Evolutionary conservation across 2,329 filamentous ascomycete species (phyloP).

Genomic region (Exophiala sp.): DNA sequence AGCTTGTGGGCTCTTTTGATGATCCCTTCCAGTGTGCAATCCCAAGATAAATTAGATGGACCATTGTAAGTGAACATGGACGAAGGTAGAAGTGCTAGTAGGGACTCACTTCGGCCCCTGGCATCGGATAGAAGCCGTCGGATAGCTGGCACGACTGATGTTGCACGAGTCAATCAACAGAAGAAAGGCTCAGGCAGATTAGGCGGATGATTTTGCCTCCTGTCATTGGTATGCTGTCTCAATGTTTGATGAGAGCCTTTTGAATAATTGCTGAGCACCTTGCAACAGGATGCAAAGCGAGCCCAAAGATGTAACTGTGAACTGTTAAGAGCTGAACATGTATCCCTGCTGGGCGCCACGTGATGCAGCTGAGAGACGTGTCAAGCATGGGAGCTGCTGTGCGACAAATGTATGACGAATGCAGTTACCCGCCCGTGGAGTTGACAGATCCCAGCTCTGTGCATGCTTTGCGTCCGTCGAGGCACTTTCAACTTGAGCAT

Average conservation of each 20-base stretch:
- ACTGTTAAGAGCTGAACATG: no score
- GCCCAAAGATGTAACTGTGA: no score
- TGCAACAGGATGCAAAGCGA: no score
- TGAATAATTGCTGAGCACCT: no score
- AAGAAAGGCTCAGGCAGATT: not conserved
- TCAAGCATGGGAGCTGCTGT: not conserved
- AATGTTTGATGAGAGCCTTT: no score
- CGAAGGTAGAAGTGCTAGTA: not conserved
- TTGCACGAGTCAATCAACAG: conserved; percentile 7
- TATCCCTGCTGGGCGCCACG: not conserved
- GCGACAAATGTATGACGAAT: conserved; percentile 4
- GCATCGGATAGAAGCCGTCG: conserved; percentile 12
- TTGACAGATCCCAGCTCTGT: conserved; percentile 9
- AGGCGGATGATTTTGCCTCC: not conserved
- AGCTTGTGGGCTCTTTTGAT: no score
- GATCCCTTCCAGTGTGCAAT: not conserved
- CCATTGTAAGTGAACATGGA: not conserved
- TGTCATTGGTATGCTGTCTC: not conserved
- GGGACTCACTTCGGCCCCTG: conserved; percentile 14
- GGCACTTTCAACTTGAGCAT: not conserved
- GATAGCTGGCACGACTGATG: not conserved
- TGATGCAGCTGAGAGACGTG: not conserved
- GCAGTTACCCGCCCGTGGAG: conserved; percentile 4
- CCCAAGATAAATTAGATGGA: not conserved
- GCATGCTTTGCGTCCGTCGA: not conserved